Base-by-base conservation (phyloP, 2,329 filamentous ascomycete genomes). In the Sporothrix euskadiensis region DNA sequence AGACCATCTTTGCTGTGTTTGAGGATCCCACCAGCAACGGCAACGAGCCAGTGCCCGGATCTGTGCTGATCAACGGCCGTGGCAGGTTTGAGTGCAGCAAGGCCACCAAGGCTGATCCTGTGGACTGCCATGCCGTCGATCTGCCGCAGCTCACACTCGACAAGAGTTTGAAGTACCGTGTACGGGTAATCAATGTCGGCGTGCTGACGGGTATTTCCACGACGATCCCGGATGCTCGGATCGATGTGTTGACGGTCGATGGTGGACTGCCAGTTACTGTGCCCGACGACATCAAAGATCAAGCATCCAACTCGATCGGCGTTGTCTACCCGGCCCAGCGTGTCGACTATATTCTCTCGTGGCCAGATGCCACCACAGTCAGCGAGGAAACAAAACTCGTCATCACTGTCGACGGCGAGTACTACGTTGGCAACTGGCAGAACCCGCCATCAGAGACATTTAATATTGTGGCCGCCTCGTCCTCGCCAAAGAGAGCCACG, bases 41-140 rank as follows among this genome's bases (percentile, higher is more conserved):
- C 44, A 69, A 76, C 22, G 75, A 76, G 83, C 85, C 85, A 3
- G 82, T 84, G 9, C 85, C 85, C 1, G 84, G 85, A 71, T 85
- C 83, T 0, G 74, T 87, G 1, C 75, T 87, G 0, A 76, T 87
- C 39, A 86, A 87, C 75, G 85, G 84, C 26, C 76, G 76, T 4
- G 85, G 85, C 1, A 74, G 75, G 7, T 87, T 85, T 72, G 77
- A 83, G 30, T 87, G 85, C 75, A 81, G 81, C 0, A 83, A 82
- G 81, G 83, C 83, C 19, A 80, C 84, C 0, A 82, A 83, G 69
- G 83, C 83, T 22, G 78, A 81, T 5, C 84, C 84, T 3, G 76
- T 86, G 3, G 81, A 87, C 73, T 87, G 85, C 75, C 75, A 79
- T 4, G 73, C 79, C 4, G 76, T 79, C 2, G 12, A 59, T 1